Base-by-base conservation (phyloP, 1,139 yeast genomes). In the Yamadazyma dendronema region DNA sequence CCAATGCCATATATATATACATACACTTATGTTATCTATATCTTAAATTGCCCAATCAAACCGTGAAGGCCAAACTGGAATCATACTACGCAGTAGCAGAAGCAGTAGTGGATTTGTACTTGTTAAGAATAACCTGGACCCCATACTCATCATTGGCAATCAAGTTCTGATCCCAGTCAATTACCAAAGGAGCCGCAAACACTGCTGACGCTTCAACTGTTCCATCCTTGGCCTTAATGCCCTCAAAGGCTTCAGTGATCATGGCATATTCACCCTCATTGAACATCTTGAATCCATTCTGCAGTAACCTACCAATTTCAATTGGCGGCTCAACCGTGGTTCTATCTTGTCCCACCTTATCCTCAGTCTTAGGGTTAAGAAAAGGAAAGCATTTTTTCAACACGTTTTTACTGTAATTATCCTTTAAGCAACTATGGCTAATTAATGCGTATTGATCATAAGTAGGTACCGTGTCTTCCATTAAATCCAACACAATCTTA, bases 161-260 rank as follows among this genome's bases (percentile, higher is more conserved):
- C 43, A 64, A 39, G 45, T 64, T 61, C 45, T 68, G 74, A 48
- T 71, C 77, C 77, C 77, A 71, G 48, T 71, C 77, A 31, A 70
- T 64, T 26, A 71, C 61, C 51, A 71, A 64, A 0, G 77, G 77
- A 2, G 75, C 69, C 39, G 48, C 51, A 47, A 71, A 71, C 10
- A 71, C 56, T 22, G 65, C 62, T 5, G 59, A 47, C 4, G 72
- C 62, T 26, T 26, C 29, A 7, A 11, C 16, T 32, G 59, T 58
- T n/a, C 58, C 53, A 11, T 56, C 62, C 22, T 59, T 59, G 6
- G 9, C 17, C 23, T 57, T 50, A 26, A 65, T 52, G 29, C 54
- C 53, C 32, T 59, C 53, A 50, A 67, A 71, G 2, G 72, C 69
- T 36, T 70, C 74, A 41, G 59, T 60, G 28, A 71, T 62, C 55